A percentile compares a stretch with the other conserved stretches of the same genome.
Evolutionary conservation across 352 stramenopile species (phyloP).

Genomic region (Blastocystis sp.): DNA sequence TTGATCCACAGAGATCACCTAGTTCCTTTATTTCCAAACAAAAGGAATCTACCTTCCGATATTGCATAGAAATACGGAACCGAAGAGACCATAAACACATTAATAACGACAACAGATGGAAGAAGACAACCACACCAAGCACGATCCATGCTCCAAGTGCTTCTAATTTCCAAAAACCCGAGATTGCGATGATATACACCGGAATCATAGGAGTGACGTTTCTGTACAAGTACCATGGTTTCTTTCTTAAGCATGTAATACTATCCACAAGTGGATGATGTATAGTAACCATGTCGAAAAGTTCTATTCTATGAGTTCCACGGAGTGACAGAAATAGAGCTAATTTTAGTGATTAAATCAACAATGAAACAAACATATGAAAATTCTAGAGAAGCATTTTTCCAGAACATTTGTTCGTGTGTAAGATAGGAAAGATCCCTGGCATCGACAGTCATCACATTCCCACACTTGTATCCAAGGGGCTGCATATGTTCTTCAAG

Average conservation of each 20-base stretch:
- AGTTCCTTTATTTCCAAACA: not conserved
- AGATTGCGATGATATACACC: slow-evolving; percentile 24
- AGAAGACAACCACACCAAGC: not conserved
- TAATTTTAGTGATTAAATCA: not conserved
- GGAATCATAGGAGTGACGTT: slow-evolving; percentile 47
- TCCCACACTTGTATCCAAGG: not conserved
- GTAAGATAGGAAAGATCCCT: slow-evolving; percentile 23
- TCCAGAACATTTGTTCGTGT: slow-evolving; percentile 38
- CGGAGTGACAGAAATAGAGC: not conserved
- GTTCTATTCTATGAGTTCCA: not conserved
- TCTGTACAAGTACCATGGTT: slow-evolving; percentile 40
- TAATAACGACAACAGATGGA: slow-evolving; percentile 39
- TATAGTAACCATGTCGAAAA: slow-evolving; percentile 22
- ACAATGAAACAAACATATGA: slow-evolving; percentile 13
- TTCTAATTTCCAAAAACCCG: slow-evolving; percentile 44
- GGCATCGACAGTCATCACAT: not conserved
- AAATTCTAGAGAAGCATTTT: not conserved
- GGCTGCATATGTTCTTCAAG: slow-evolving; percentile 1
- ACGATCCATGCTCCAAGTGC: slow-evolving; percentile 16
- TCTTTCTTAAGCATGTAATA: slow-evolving; percentile 29
- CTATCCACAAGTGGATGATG: slow-evolving; percentile 46
- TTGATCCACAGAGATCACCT: slow-evolving; percentile 5
- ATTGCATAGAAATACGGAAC: slow-evolving; percentile 22
- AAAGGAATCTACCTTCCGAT: not conserved
- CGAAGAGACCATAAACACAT: slow-evolving; percentile 46